Evolutionary conservation across 805 yeast species (phyloP).

Genomic region (Candida endomychidarum): DNA sequence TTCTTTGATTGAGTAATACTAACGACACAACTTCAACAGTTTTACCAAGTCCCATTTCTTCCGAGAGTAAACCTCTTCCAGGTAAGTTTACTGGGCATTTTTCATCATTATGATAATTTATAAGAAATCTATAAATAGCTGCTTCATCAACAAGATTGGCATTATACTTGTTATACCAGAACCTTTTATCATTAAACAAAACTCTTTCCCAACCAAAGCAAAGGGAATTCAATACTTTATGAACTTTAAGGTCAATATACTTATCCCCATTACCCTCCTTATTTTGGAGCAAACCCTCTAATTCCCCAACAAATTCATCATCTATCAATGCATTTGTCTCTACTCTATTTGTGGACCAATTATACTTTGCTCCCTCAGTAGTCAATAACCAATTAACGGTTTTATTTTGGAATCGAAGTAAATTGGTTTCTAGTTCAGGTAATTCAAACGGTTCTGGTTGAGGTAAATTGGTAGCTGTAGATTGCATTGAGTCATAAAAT

Average conservation of each 20-base stretch:
- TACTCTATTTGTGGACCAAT: conserved; percentile 24
- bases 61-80: conserved; percentile 74
- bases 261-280: background rate
- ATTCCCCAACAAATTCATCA: conserved; percentile 2
- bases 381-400: conserved; percentile 58
- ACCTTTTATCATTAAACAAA: conserved; percentile 11
- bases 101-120: conserved; percentile 24
- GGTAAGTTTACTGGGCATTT: conserved; percentile 30
- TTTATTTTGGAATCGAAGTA: conserved; percentile 52
- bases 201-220: conserved; percentile 54
- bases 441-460: conserved; percentile 26
- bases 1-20: conserved; percentile 59
- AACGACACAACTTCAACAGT: conserved; percentile 82
- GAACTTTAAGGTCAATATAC: conserved; percentile 21
- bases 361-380: conserved; percentile 47
- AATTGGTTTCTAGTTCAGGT: conserved; percentile 43
- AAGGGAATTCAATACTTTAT: conserved; percentile 35
- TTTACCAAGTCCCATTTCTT: conserved; percentile 98
- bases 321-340: conserved; percentile 18
- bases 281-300: too few species aligned
- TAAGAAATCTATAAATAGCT: conserved; percentile 28
- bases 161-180: conserved; percentile 53
- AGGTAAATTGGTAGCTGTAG: conserved; percentile 32
- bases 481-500: conserved; percentile 53
- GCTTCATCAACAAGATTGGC: conserved; percentile 43